Percentiles rank a stretch among this genome's conserved stretches.
Evolutionary conservation across 1,139 yeast species (phyloP).

Genomic region (Pneumocystis murina): DNA sequence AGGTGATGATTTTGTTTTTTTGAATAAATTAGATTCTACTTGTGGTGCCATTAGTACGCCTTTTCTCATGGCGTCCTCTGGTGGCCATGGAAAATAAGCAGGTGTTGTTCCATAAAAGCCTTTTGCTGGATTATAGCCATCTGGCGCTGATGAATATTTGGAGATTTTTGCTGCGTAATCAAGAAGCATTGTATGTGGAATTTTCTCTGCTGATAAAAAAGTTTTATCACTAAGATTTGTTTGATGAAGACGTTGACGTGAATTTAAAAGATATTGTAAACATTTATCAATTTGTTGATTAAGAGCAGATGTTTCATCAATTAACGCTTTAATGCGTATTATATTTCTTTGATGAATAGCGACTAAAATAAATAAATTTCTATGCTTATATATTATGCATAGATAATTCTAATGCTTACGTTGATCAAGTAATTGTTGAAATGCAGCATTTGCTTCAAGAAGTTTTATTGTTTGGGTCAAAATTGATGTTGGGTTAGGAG

Average conservation of each 20-base stretch:
- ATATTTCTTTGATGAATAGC: background rate
- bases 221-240: background rate
- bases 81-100: conserved; percentile 1
- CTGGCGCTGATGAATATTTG: background rate
- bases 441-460: background rate
- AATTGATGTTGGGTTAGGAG: background rate
- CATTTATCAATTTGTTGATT: background rate
- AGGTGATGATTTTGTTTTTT: background rate
- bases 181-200: background rate
- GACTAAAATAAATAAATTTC: background rate
- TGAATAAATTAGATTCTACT: background rate
- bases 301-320: background rate
- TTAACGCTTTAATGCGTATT: background rate
- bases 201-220: background rate
- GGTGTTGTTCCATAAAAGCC: background rate
- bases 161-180: background rate
- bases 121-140: background rate
- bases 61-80: conserved; percentile 1
- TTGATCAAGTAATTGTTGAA: background rate
- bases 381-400: background rate
- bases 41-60: background rate
- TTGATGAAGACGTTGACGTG: background rate
- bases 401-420: background rate
- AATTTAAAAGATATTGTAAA: background rate
- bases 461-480: background rate